These are phyloP conservation scores for Ceratocystis alfenasii DNA, from an alignment of 2,329 filamentous ascomycete species.

Conservation along the genomic window DNA sequence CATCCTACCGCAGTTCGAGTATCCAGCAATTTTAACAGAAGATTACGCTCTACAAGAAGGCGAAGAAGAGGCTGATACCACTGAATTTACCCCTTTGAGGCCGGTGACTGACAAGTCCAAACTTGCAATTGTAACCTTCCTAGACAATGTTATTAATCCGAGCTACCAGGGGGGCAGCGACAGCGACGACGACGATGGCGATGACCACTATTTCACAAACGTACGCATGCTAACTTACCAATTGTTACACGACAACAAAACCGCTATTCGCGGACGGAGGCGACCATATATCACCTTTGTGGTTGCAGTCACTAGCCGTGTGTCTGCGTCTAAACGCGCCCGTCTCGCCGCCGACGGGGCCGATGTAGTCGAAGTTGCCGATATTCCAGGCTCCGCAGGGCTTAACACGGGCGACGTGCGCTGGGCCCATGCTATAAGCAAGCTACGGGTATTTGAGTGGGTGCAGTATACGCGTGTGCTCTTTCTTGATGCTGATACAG, in stretches of 20 bases:
- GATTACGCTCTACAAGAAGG: constrained; percentile 6
- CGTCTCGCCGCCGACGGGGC: constrained; percentile 32
- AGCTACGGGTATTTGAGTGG: constrained; percentile 34
- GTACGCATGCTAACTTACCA: constrained; percentile 33
- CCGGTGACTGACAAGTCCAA: constrained; percentile 18
- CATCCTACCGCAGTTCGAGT: constrained; percentile 17
- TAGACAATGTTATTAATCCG: constrained; percentile 27
- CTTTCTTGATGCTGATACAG: constrained; percentile 35
- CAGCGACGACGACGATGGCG: constrained; percentile 18
- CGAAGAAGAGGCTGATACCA: constrained; percentile 1
- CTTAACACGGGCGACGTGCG: constrained; percentile 30
- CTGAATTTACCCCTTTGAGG: background rate
- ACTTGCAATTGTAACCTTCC: constrained; percentile 32
- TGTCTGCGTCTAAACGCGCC: constrained; percentile 28
- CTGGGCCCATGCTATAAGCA: constrained; percentile 35
- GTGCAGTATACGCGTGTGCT: constrained; percentile 33
- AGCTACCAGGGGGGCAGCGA: constrained; percentile 14
- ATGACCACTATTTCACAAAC: constrained; percentile 32
- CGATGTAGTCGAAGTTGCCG: constrained; percentile 30
- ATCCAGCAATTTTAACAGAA: constrained; percentile 15
- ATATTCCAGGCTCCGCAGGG: constrained; percentile 21
- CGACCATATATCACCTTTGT: constrained; percentile 29
- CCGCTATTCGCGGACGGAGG: constrained; percentile 25
- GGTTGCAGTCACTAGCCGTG: constrained; percentile 30
- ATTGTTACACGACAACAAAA: constrained; percentile 31